phyloP scores from a whole-genome alignment of 2,329 filamentous ascomycete genomes.

The Colletotrichum musae region DNA sequence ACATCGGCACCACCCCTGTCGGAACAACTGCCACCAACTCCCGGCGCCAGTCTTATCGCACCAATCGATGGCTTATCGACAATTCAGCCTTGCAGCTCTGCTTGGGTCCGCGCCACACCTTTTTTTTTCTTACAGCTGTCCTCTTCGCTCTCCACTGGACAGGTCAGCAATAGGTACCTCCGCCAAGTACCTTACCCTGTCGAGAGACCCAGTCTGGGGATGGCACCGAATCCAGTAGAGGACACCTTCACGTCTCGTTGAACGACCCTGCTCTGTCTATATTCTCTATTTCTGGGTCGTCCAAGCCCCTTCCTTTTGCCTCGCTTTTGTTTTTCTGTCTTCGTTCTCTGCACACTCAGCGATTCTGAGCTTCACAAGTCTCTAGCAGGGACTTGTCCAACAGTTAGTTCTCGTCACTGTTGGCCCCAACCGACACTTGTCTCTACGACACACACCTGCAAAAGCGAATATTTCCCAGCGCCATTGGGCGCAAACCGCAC shows the following conservation, averaged over 20 bases:
- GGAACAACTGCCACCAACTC: conserved; percentile 26
- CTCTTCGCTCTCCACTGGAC: conserved; percentile 35
- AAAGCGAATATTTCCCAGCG: conserved; percentile 17
- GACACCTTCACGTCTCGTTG: conserved; percentile 37
- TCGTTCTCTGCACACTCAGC: conserved; percentile 3
- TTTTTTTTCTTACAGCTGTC: conserved; percentile 40
- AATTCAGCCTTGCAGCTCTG: conserved; percentile 32
- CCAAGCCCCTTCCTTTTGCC: conserved; percentile 16
- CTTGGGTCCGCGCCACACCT: conserved; percentile 22
- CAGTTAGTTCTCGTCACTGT: conserved; percentile 9
- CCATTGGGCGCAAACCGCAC: conserved; percentile 41
- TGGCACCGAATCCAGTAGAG: conserved; percentile 37
- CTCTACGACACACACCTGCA: conserved; percentile 18
- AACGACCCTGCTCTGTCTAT: conserved; percentile 28
- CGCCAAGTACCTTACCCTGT: conserved; percentile 18
- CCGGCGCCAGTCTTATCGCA: conserved; percentile 34
- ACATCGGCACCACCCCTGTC: neutral
- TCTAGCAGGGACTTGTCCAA: conserved; percentile 28
- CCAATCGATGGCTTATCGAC: conserved; percentile 34
- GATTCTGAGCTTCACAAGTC: conserved; percentile 24
- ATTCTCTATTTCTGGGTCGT: conserved; percentile 29
- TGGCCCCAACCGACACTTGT: conserved; percentile 12
- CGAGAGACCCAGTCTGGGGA: conserved; percentile 35
- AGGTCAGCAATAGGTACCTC: conserved; percentile 31
- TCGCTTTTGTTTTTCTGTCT: conserved; percentile 11